Conservation (phyloP, 345 rosid species). For the Cardiospermum halicacabum region DNA sequence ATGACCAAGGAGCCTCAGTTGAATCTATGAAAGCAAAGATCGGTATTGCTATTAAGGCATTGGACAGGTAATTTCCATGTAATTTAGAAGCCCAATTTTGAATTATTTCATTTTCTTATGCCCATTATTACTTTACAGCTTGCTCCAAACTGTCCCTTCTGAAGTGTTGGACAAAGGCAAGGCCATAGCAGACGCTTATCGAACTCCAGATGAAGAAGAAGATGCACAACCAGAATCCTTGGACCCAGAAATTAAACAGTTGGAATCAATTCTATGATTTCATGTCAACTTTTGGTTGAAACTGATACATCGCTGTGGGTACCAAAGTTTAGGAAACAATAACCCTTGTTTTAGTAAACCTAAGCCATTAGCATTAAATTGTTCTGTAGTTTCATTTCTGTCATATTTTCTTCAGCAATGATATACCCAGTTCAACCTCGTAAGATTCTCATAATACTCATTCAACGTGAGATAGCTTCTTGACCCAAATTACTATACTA, state of each 20-base stretch:
- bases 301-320: too few relatives aligned
- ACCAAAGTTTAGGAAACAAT: too few relatives aligned
- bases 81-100: background rate
- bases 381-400: background rate
- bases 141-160: constrained; percentile 67
- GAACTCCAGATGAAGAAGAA: constrained; percentile 33
- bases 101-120: background rate
- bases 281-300: background rate
- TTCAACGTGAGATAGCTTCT: too few relatives aligned
- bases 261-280: constrained; percentile 61
- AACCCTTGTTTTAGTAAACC: too few relatives aligned
- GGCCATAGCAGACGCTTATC: constrained; percentile 68
- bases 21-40: constrained; percentile 59
- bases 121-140: constrained; percentile 32
- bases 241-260: constrained; percentile 57
- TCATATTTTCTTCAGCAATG: background rate
- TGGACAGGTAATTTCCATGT: constrained; percentile 45
- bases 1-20: constrained; percentile 57
- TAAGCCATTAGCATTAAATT: too few relatives aligned
- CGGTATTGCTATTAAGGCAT: constrained; percentile 45
- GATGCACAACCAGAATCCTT: constrained; percentile 24
- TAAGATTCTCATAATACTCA: too few relatives aligned
- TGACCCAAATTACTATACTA: too few relatives aligned
- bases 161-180: constrained; percentile 58
- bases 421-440: background rate